phyloP scores from a whole-genome alignment of 2,329 filamentous ascomycete genomes.

The Leptosphaerulina australis region DNA sequence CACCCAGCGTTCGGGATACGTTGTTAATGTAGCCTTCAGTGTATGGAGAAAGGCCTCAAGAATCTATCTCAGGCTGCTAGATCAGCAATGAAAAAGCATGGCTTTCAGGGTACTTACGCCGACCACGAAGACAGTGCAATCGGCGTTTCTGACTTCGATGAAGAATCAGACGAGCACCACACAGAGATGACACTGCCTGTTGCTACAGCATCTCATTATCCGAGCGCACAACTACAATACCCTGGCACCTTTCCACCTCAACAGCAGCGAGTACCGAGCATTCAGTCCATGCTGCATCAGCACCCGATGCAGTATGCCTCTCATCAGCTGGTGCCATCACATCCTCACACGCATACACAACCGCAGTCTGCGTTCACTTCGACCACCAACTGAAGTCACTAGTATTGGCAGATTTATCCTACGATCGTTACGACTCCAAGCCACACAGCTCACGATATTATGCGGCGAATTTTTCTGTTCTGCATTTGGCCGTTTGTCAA shows the following conservation, averaged over 20 bases:
- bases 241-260: slow-evolving; percentile 28
- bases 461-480: slow-evolving; percentile 13
- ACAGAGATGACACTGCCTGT: slow-evolving; percentile 33
- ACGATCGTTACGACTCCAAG: slow-evolving; percentile 15
- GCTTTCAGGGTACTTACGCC: slow-evolving; percentile 50
- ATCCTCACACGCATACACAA: slow-evolving; percentile 13
- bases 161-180: slow-evolving; percentile 47
- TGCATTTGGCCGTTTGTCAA: slow-evolving; percentile 19
- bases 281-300: slow-evolving; percentile 48
- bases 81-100: slow-evolving; percentile 68
- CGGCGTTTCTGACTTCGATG: slow-evolving; percentile 60
- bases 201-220: slow-evolving; percentile 29
- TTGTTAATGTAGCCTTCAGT: slow-evolving; percentile 57
- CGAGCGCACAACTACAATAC: slow-evolving; percentile 20
- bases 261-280: slow-evolving; percentile 46
- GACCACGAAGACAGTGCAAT: slow-evolving; percentile 72
- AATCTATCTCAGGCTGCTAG: slow-evolving; percentile 75
- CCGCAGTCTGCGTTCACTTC: slow-evolving; percentile 6
- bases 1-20: neutral
- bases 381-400: neutral
- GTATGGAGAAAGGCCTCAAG: slow-evolving; percentile 83
- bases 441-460: slow-evolving; percentile 4
- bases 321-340: slow-evolving; percentile 26
- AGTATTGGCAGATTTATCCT: neutral
- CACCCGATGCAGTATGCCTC: slow-evolving; percentile 29